These are phyloP conservation scores for Saccharomycopsis sp. DNA, from an alignment of 805 yeast genomes.

Conservation along the genomic window DNA sequence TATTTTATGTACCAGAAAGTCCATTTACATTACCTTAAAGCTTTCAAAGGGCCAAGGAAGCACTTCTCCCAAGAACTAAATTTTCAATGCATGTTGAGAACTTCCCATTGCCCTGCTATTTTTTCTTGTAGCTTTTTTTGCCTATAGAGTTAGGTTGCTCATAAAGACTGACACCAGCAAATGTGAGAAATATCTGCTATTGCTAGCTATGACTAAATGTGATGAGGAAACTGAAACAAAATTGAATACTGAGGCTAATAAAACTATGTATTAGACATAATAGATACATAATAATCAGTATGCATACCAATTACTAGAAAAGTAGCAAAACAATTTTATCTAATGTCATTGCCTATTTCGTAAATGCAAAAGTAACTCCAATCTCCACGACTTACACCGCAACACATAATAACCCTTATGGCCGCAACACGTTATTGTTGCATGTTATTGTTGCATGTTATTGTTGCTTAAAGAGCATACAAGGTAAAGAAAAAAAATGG, in stretches of 20 bases:
- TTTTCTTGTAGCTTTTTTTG: background rate
- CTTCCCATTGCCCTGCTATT: background rate
- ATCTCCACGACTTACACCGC: background rate
- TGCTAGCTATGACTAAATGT: background rate
- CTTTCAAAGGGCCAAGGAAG: background rate
- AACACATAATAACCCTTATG: background rate
- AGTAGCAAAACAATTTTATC: background rate
- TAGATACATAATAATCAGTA: no score
- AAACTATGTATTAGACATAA: no score
- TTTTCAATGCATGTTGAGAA: background rate
- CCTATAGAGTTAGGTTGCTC: background rate
- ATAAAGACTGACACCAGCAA: background rate
- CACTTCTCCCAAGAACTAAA: background rate
- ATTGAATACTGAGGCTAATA: no score
- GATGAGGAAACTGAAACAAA: background rate
- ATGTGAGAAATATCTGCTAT: background rate
- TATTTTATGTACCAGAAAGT: no score
- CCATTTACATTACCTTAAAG: background rate
- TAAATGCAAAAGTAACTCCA: background rate
- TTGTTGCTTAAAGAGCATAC: background rate
- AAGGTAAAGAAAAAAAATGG: background rate
- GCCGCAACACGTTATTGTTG: background rate
- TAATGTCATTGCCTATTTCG: background rate
- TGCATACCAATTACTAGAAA: background rate
- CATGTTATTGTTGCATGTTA: no score